Base-by-base conservation (phyloP, 2,329 filamentous ascomycete genomes). In the Cladophialophora yegresii region DNA sequence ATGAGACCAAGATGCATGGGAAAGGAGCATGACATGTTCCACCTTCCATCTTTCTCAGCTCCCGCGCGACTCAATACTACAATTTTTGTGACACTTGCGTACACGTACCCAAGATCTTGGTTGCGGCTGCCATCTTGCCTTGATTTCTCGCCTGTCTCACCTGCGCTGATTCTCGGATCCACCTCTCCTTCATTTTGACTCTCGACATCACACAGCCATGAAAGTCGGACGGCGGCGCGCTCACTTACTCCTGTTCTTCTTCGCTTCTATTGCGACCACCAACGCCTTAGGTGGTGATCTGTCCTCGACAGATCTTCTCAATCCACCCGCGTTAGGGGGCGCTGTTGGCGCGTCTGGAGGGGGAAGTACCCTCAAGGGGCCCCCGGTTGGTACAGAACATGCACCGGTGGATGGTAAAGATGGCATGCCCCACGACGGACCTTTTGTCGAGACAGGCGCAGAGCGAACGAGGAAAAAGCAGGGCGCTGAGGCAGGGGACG, bases 321-420 rank as follows among this genome's bases (percentile, higher is more conserved):
- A 30, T 47, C 40, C 58, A n/a, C 47, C 60, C 54, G 49, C 60
- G n/a, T 36, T 61, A 23, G 62, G 60, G 16, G 68, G 65, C 28
- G 63, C 59, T 10, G 58, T 61, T 45, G 58, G 57, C 22, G 56
- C 66, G n/a, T 30, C 63, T n/a, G 61, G 59, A 36, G 59, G 58
- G n/a, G 58, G 53, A 13, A 36, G 30, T 54, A 50, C 45, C 45
- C 43, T 30, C 36, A 66, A 65, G 23, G 69, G 72, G 47, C 69
- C 69, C 63, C 74, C 72, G 1, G 78, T 81, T 69, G 86, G 85
- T 59, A 88, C 87, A 58, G 92, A 92, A 75, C 89, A 95, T 80
- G 91, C 90, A 62, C 93, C 93, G 0, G 89, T 97, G 22, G 95
- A 98, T 75, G 93, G 93, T 53, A 89, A 90, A 72, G 95, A 98